Percentiles rank a stretch among this genome's conserved stretches.
Evolutionary conservation across 2,329 filamentous ascomycete species (phyloP).

Genomic region (Chaetomium sp.): DNA sequence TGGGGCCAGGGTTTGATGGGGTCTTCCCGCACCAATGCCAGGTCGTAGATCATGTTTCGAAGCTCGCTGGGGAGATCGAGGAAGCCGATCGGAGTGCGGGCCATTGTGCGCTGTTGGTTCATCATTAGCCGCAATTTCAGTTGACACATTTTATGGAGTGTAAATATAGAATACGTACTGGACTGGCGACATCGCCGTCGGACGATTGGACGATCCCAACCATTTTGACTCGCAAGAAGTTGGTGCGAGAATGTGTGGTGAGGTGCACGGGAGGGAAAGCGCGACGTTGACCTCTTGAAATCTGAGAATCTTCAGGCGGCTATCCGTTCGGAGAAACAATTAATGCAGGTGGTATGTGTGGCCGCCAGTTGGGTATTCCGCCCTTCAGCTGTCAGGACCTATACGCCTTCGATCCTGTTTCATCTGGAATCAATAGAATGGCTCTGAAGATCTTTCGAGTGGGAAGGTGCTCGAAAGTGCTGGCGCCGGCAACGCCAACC

Average conservation of each 20-base stretch:
- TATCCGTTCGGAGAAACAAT: background rate
- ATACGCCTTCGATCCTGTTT: background rate
- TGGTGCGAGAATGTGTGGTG: background rate
- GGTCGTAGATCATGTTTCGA: background rate
- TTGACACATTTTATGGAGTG: background rate
- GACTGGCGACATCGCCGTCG: background rate
- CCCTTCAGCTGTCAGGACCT: too few species aligned
- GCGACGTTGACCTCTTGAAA: background rate
- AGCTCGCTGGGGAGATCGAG: background rate
- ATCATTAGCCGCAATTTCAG: background rate
- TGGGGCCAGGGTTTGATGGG: too few species aligned
- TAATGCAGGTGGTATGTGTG: background rate
- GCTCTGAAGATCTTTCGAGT: background rate
- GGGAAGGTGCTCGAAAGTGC: background rate
- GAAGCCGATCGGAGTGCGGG: background rate
- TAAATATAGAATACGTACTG: background rate
- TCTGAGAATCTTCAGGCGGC: background rate
- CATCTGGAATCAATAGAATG: background rate
- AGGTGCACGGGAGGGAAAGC: background rate
- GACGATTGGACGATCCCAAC: background rate
- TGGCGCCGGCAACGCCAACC: background rate
- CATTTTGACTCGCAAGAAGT: background rate
- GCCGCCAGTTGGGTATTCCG: background rate
- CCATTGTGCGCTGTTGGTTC: background rate
- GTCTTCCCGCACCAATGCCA: background rate